These are phyloP conservation scores for Aspergillus brunneoviolaceus DNA, from an alignment of 2,329 filamentous ascomycete genomes.

Conservation along the genomic window DNA sequence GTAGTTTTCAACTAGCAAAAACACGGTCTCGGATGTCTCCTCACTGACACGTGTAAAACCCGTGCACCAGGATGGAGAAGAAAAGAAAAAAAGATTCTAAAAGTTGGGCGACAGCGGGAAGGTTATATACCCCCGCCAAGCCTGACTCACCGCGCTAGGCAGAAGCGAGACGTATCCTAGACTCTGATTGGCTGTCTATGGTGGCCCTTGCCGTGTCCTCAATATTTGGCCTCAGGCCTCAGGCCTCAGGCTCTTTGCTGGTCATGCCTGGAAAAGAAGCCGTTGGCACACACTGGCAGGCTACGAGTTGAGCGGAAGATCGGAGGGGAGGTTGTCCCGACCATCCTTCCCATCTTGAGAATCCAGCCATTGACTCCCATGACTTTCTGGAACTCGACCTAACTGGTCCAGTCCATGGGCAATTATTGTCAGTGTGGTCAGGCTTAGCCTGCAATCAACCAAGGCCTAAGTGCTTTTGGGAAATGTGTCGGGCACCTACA, in stretches of 20 bases:
- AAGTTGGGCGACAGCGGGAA: background rate
- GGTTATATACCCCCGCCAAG: constrained; percentile 28
- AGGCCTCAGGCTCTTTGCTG: background rate
- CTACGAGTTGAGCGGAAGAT: too few relatives aligned
- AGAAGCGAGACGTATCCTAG: constrained; percentile 24
- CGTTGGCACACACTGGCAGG: too few relatives aligned
- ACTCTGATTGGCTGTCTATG: constrained; percentile 9
- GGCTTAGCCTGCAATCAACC: background rate
- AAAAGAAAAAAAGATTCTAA: constrained; percentile 37
- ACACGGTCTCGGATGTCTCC: constrained; percentile 82
- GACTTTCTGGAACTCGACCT: background rate
- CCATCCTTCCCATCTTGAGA: too few relatives aligned
- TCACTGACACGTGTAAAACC: constrained; percentile 83
- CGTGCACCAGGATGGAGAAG: constrained; percentile 50
- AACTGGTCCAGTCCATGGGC: background rate
- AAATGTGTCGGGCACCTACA: background rate
- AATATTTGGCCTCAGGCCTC: background rate
- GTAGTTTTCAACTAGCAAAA: constrained; percentile 92
- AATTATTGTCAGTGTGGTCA: background rate
- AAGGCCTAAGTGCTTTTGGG: background rate
- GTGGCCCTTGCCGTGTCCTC: background rate
- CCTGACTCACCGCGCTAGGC: constrained; percentile 22
- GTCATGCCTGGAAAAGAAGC: background rate
- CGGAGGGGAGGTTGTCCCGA: too few relatives aligned
- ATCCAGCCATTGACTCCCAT: too few relatives aligned